Evolutionary conservation across 2,329 filamentous ascomycete genomes (phyloP).

Genomic region (Talaromyces sp.): DNA sequence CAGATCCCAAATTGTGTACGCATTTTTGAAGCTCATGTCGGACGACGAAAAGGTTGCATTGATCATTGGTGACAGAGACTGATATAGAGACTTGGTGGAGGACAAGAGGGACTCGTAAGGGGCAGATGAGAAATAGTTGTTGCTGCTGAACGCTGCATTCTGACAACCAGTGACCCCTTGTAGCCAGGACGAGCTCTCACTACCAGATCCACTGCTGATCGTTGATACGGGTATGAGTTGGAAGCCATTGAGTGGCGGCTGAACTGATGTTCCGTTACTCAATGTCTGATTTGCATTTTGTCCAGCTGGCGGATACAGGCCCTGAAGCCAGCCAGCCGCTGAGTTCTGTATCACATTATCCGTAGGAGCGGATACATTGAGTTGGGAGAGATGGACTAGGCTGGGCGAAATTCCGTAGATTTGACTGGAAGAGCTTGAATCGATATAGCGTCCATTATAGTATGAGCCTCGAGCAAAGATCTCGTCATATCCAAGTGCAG

Average conservation of each 20-base stretch:
- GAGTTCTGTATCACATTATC: constrained; percentile 78
- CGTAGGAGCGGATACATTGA: constrained; percentile 67
- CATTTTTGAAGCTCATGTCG: constrained; percentile 57
- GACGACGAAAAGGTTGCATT: constrained; percentile 49
- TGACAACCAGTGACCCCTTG: constrained; percentile 56
- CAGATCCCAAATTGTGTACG: constrained; percentile 62
- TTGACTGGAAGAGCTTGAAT: constrained; percentile 53
- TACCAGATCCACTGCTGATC: constrained; percentile 57
- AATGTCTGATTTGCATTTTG: constrained; percentile 55
- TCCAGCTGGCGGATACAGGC: constrained; percentile 75
- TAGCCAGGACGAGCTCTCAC: constrained; percentile 56
- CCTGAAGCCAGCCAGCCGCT: constrained; percentile 76
- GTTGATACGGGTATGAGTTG: constrained; percentile 74
- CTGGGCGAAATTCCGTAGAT: constrained; percentile 65
- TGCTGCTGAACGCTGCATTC: constrained; percentile 55
- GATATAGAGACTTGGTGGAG: constrained; percentile 54
- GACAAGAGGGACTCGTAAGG: constrained; percentile 49
- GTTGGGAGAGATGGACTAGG: constrained; percentile 64
- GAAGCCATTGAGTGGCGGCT: constrained; percentile 71
- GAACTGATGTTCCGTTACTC: constrained; percentile 64
- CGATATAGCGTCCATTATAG: constrained; percentile 73
- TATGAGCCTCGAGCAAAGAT: constrained; percentile 68
- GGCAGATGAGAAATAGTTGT: constrained; percentile 53
- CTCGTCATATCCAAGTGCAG: constrained; percentile 72
- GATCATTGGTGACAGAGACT: constrained; percentile 50